Evolutionary conservation across 1,284 basidiomycete genomes (phyloP).

Genomic region (Malassezia japonica): DNA sequence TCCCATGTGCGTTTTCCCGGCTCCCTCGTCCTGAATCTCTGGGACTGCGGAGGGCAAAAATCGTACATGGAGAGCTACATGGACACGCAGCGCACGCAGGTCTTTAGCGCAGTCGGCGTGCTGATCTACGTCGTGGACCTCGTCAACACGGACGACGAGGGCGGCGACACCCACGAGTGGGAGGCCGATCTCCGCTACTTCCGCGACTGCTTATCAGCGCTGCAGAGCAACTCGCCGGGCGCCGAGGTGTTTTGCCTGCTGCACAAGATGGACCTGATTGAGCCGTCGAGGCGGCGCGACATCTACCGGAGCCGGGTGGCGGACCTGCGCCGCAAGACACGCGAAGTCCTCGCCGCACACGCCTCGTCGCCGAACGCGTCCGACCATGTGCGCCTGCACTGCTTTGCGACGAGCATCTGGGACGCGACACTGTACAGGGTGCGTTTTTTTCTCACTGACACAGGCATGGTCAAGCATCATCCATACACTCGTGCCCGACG

Average conservation of each 20-base stretch:
- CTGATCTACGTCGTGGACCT: slow-evolving; percentile 98
- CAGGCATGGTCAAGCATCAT: slow-evolving; percentile 97
- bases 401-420: slow-evolving; percentile 91
- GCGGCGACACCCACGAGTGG: slow-evolving; percentile 52
- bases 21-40: slow-evolving; percentile 82
- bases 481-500: slow-evolving; percentile 89
- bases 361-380: slow-evolving; percentile 54
- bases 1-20: slow-evolving; percentile 94
- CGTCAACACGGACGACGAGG: slow-evolving; percentile 33
- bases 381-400: slow-evolving; percentile 37
- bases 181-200: slow-evolving; percentile 48
- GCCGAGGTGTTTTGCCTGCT: slow-evolving; percentile 81
- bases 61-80: slow-evolving; percentile 95
- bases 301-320: slow-evolving; percentile 56
- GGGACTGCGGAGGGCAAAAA: slow-evolving; percentile 98
- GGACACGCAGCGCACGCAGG: slow-evolving; percentile 73
- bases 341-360: slow-evolving; percentile 20
- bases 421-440: slow-evolving; percentile 95
- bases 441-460: slow-evolving; percentile 28
- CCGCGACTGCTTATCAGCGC: slow-evolving; percentile 35
- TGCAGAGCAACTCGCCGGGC: slow-evolving; percentile 50
- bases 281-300: slow-evolving; percentile 55
- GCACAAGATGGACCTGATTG: slow-evolving; percentile 83
- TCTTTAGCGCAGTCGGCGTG: slow-evolving; percentile 90
- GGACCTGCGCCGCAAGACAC: slow-evolving; percentile 34